Conservation (phyloP, 257 asterid species). For the Echites panduratus region DNA sequence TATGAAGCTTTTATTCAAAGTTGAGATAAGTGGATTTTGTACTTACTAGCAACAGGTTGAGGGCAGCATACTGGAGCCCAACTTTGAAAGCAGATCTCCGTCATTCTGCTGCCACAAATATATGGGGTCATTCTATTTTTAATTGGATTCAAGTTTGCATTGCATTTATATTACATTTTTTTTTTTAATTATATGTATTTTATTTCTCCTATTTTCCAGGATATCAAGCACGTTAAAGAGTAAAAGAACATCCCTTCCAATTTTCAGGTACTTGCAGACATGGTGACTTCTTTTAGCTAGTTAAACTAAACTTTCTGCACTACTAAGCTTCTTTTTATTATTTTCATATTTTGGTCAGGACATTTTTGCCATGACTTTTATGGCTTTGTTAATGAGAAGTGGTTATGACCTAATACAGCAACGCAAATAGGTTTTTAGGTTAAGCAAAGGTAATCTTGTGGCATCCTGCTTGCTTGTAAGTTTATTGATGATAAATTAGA, state of each 20-base stretch:
- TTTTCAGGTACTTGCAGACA: neutral
- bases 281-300: neutral
- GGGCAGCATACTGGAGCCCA: neutral
- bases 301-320: neutral
- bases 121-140: neutral
- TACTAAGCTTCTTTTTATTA: neutral
- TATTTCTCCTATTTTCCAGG: neutral
- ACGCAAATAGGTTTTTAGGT: neutral
- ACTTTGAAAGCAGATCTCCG: neutral
- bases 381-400: neutral
- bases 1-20: neutral
- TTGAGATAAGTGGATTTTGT: neutral
- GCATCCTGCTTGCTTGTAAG: neutral
- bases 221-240: neutral
- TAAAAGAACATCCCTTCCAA: neutral
- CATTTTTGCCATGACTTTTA: neutral
- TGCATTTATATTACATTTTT: neutral
- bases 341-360: neutral
- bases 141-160: neutral
- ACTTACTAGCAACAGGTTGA: neutral
- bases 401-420: neutral
- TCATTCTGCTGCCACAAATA: neutral
- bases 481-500: neutral
- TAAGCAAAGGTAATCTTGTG: neutral
- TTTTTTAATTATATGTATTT: too few relatives aligned